Percentiles rank a stretch among this genome's conserved stretches.
phyloP scores from a whole-genome alignment of 371 early-diverging fungal species.

The Zopfochytrium polystomum region DNA sequence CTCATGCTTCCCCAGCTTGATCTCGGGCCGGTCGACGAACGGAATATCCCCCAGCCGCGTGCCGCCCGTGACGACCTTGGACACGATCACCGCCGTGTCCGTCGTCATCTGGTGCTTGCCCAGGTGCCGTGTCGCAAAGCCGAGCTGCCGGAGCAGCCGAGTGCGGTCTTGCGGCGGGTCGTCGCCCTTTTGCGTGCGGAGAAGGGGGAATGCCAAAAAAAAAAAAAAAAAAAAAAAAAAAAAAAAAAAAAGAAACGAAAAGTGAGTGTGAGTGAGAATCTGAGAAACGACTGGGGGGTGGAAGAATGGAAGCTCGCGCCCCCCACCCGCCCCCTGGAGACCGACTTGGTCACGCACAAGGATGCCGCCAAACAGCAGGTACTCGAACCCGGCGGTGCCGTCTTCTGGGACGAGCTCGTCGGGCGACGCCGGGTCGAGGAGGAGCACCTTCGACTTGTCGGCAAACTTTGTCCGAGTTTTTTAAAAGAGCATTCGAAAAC shows the following conservation, averaged over 20 bases:
- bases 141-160: slow-evolving; percentile 62
- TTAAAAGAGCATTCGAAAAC: too few relatives aligned
- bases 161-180: slow-evolving; percentile 69
- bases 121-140: slow-evolving; percentile 74
- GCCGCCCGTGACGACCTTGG: slow-evolving; percentile 37
- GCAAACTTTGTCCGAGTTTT: slow-evolving; percentile 39
- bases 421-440: slow-evolving; percentile 68
- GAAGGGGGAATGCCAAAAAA: neutral
- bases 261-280: too few relatives aligned
- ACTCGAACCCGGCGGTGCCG: slow-evolving; percentile 59
- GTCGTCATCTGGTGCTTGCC: slow-evolving; percentile 74
- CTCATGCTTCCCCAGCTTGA: slow-evolving; percentile 65
- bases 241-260: too few relatives aligned
- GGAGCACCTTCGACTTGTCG: slow-evolving; percentile 59
- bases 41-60: slow-evolving; percentile 62
- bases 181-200: slow-evolving; percentile 30
- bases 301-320: neutral
- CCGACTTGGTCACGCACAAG: slow-evolving; percentile 57
- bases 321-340: too few relatives aligned
- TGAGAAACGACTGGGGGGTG: neutral
- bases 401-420: slow-evolving; percentile 64
- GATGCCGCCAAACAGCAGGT: slow-evolving; percentile 80
- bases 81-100: slow-evolving; percentile 43
- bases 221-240: too few relatives aligned
- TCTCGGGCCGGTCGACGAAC: slow-evolving; percentile 73